Evolutionary conservation across 345 rosid genomes (phyloP).

Genomic region (Gossypium anomalum): DNA sequence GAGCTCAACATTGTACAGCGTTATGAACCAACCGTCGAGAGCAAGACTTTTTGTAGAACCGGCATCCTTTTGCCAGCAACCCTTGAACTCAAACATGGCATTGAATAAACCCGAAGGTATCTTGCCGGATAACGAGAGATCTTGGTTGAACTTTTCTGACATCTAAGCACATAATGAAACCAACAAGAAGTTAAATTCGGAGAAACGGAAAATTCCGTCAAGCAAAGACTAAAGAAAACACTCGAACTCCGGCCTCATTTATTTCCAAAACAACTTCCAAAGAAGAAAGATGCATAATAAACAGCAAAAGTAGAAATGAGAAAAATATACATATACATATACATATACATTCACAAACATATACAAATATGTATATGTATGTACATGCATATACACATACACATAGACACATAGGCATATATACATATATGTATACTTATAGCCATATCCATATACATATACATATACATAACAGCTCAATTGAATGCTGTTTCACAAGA

Average conservation of each 20-base stretch:
- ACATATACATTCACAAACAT: background rate
- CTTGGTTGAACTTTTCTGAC: constrained; percentile 92
- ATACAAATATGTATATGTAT: background rate
- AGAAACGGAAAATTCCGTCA: background rate
- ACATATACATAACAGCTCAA: background rate
- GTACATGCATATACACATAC: background rate
- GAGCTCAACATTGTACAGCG: constrained; percentile 72
- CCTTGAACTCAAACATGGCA: constrained; percentile 61
- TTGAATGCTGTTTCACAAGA: background rate
- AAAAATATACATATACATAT: background rate
- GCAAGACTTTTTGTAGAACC: constrained; percentile 52
- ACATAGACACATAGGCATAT: background rate
- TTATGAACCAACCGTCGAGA: constrained; percentile 89
- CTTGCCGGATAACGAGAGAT: constrained; percentile 62
- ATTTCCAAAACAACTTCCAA: background rate
- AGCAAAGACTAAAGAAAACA: background rate
- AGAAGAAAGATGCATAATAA: background rate
- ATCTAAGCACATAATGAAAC: constrained; percentile 42
- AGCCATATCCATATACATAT: background rate
- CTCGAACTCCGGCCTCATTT: background rate
- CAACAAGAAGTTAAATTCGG: background rate
- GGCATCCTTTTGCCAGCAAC: constrained; percentile 85
- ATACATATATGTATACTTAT: background rate
- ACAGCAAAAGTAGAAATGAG: background rate
- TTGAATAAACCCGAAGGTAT: constrained; percentile 83